These are phyloP conservation scores for Laetiporus sulphureus DNA, from an alignment of 1,284 basidiomycete genomes.

Conservation along the genomic window DNA sequence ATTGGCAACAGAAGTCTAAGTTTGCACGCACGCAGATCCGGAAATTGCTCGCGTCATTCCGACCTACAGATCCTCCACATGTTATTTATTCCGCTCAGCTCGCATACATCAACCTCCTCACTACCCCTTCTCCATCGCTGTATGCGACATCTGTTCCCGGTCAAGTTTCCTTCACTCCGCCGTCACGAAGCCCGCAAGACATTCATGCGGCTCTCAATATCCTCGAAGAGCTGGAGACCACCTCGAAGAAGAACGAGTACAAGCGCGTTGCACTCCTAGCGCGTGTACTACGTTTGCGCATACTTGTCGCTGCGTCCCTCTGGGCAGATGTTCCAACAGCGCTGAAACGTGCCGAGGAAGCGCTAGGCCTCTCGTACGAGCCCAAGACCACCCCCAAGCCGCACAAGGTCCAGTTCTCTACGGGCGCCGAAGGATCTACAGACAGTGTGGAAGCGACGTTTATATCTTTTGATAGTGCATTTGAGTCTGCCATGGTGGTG, in stretches of 20 bases:
- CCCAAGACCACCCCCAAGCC: constrained; percentile 18
- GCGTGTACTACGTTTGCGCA: constrained; percentile 42
- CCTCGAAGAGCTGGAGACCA: constrained; percentile 35
- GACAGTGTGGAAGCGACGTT: constrained; percentile 19
- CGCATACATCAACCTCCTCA: constrained; percentile 39
- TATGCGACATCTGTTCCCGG: constrained; percentile 1
- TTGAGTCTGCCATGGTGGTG: constrained; percentile 39
- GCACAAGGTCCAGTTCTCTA: constrained; percentile 6
- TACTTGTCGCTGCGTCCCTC: constrained; percentile 42
- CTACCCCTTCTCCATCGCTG: constrained; percentile 22
- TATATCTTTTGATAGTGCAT: constrained; percentile 29
- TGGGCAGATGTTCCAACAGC: constrained; percentile 46
- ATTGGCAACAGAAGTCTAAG: constrained; percentile 48
- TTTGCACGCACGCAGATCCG: constrained; percentile 50
- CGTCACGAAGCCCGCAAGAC: constrained; percentile 22
- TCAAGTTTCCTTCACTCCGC: constrained; percentile 3
- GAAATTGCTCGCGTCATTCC: constrained; percentile 43
- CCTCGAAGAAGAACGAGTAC: constrained; percentile 36
- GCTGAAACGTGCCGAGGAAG: constrained; percentile 37
- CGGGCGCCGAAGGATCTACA: constrained; percentile 3
- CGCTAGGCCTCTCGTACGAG: constrained; percentile 35
- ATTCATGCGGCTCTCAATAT: constrained; percentile 35
- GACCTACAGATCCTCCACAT: constrained; percentile 41
- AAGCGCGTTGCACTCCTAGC: constrained; percentile 38
- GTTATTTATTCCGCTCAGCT: constrained; percentile 49